These are phyloP conservation scores for Solanum lignicaule DNA, from an alignment of 257 asterid species.

Conservation along the genomic window DNA sequence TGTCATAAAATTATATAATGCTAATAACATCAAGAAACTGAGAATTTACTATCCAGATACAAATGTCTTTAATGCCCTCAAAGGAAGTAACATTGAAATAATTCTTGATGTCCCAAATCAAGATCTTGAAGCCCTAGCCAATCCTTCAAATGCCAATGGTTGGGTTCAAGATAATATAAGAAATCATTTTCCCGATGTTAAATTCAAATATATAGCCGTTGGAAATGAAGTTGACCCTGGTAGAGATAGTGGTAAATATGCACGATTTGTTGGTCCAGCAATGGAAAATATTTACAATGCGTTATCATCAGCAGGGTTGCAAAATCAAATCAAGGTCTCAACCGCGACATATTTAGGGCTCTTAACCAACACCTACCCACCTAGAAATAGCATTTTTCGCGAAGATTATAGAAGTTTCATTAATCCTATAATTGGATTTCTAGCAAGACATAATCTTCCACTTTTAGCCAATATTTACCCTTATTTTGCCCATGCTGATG, in stretches of 20 bases:
- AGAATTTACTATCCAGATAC: slow-evolving; percentile 14
- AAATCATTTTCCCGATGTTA: slow-evolving; percentile 1
- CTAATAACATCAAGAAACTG: slow-evolving; percentile 5
- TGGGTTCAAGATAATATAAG: slow-evolving; percentile 23
- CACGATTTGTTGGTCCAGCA: slow-evolving; percentile 9
- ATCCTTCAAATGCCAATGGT: not conserved
- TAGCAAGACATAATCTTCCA: slow-evolving; percentile 6
- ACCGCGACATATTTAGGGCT: slow-evolving; percentile 11
- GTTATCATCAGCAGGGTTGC: not conserved
- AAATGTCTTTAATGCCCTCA: slow-evolving; percentile 14
- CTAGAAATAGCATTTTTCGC: slow-evolving; percentile 9
- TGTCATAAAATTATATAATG: slow-evolving; percentile 12
- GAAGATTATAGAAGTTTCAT: not conserved
- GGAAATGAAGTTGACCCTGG: slow-evolving; percentile 26
- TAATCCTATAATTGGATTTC: slow-evolving; percentile 7
- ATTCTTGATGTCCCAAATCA: slow-evolving; percentile 16
- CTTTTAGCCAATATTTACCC: slow-evolving; percentile 25
- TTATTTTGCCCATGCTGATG: not conserved
- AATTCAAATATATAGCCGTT: slow-evolving; percentile 24
- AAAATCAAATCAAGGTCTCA: slow-evolving; percentile 17
- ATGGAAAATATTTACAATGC: slow-evolving; percentile 22
- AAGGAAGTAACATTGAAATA: slow-evolving; percentile 19
- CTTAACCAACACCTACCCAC: slow-evolving; percentile 15
- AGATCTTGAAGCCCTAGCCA: slow-evolving; percentile 7
- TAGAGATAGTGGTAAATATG: not conserved